Conservation (phyloP, 2,329 filamentous ascomycete genomes). For the Pyrenochaeta sp. region DNA sequence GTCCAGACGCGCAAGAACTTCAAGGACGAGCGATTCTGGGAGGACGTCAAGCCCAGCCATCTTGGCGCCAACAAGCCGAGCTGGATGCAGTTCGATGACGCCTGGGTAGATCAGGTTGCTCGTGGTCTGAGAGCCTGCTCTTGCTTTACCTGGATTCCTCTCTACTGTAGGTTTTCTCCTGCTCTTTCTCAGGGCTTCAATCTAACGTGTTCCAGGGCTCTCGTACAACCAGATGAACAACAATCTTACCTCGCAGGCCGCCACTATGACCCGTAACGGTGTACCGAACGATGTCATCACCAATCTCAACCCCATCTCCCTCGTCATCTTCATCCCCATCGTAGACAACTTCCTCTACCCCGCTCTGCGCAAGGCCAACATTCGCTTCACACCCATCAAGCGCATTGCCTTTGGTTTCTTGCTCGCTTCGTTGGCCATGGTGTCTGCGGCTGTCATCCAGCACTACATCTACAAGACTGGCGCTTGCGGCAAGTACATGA, state of each 20-base stretch:
- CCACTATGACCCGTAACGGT: slow-evolving; percentile 61
- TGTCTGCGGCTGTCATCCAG: slow-evolving; percentile 60
- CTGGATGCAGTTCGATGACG: slow-evolving; percentile 86
- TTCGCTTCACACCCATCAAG: slow-evolving; percentile 63
- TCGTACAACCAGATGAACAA: slow-evolving; percentile 64
- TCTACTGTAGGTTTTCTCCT: slow-evolving; percentile 41
- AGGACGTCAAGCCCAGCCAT: slow-evolving; percentile 72
- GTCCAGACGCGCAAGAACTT: slow-evolving; percentile 67
- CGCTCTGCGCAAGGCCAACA: slow-evolving; percentile 54
- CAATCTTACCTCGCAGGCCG: slow-evolving; percentile 65
- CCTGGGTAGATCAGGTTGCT: slow-evolving; percentile 72
- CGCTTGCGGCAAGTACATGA: slow-evolving; percentile 67
- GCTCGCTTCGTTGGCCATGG: slow-evolving; percentile 58
- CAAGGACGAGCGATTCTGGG: slow-evolving; percentile 69
- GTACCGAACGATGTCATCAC: slow-evolving; percentile 66
- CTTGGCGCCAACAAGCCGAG: slow-evolving; percentile 65
- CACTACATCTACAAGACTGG: slow-evolving; percentile 71
- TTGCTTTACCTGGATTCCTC: slow-evolving; percentile 63
- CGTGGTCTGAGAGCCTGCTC: slow-evolving; percentile 50
- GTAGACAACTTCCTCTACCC: slow-evolving; percentile 64
- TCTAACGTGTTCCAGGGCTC: slow-evolving; percentile 40
- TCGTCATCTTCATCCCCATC: slow-evolving; percentile 64
- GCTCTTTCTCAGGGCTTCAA: background rate
- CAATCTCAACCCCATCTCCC: slow-evolving; percentile 62
- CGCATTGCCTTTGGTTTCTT: slow-evolving; percentile 63